Evolutionary conservation across 73 alveolate genomes (phyloP).

Genomic region (Paramecium octaurelia): DNA sequence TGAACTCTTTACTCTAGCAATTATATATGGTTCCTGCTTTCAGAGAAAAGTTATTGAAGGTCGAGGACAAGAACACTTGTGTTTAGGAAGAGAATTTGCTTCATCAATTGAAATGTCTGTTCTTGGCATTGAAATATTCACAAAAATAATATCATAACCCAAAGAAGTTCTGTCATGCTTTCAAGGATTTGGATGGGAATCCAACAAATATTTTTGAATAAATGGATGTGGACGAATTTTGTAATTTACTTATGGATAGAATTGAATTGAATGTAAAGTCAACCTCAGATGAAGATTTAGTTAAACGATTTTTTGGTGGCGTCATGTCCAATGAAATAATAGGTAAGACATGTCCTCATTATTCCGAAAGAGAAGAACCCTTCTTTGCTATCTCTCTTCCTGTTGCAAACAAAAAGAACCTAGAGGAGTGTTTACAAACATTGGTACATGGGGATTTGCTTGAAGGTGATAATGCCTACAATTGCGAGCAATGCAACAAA

Average conservation of each 20-base stretch:
- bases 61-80: neutral
- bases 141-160: slow-evolving; percentile 83
- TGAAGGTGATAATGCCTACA: slow-evolving; percentile 96
- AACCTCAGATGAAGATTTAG: slow-evolving; percentile 76
- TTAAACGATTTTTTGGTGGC: slow-evolving; percentile 79
- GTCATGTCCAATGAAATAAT: slow-evolving; percentile 66
- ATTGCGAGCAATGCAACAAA: slow-evolving; percentile 89
- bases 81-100: slow-evolving; percentile 37
- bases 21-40: slow-evolving; percentile 52
- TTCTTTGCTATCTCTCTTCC: slow-evolving; percentile 54
- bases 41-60: slow-evolving; percentile 53
- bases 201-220: slow-evolving; percentile 73
- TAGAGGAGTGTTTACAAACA: slow-evolving; percentile 85
- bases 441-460: slow-evolving; percentile 94
- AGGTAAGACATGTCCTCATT: slow-evolving; percentile 51
- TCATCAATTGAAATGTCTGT: slow-evolving; percentile 42
- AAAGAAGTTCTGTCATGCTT: slow-evolving; percentile 84
- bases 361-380: slow-evolving; percentile 55
- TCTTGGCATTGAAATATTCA: slow-evolving; percentile 60
- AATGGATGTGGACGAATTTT: slow-evolving; percentile 78
- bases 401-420: slow-evolving; percentile 86
- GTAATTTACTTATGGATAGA: slow-evolving; percentile 76
- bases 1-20: slow-evolving; percentile 36
- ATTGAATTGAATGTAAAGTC: slow-evolving; percentile 71
- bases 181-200: slow-evolving; percentile 86